phyloP scores from a whole-genome alignment of 2,329 filamentous ascomycete species.

The Aspergillus hortae region DNA sequence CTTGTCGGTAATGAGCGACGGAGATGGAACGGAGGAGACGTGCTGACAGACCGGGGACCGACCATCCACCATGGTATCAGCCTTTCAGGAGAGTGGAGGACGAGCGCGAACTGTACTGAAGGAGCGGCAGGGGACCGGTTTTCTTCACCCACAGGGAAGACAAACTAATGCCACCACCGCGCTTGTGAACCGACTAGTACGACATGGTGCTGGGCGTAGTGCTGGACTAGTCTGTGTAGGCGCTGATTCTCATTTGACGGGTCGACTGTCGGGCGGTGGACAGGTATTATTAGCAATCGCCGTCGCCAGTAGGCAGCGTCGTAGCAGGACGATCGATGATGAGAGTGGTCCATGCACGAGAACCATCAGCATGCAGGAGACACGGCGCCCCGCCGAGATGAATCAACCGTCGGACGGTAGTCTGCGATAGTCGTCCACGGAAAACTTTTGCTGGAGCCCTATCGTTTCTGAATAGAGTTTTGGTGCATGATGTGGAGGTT shows the following conservation, averaged over 20 bases:
- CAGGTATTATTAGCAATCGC: slow-evolving; percentile 10
- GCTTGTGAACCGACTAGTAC: slow-evolving; percentile 11
- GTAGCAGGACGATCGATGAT: slow-evolving; percentile 14
- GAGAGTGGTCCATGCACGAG: slow-evolving; percentile 20
- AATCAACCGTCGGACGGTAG: slow-evolving; percentile 23
- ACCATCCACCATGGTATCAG: background rate
- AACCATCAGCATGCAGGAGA: slow-evolving; percentile 22
- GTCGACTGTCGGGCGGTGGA: slow-evolving; percentile 5
- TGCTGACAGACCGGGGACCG: background rate
- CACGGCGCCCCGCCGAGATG: slow-evolving; percentile 20
- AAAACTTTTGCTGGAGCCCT: slow-evolving; percentile 8
- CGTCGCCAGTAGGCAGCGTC: slow-evolving; percentile 5
- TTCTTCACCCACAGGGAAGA: slow-evolving; percentile 10
- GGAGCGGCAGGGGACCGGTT: background rate
- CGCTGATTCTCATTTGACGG: slow-evolving; percentile 11
- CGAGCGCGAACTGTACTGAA: background rate
- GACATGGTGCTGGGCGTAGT: slow-evolving; percentile 1
- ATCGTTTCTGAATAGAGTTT: background rate
- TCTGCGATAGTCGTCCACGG: slow-evolving; percentile 16
- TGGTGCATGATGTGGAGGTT: background rate
- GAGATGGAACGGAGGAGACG: background rate
- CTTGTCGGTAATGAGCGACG: background rate
- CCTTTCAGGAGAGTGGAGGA: background rate
- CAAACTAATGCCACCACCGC: slow-evolving; percentile 12
- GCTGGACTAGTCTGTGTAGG: slow-evolving; percentile 12